Percentiles rank a stretch among this genome's conserved stretches.
These are phyloP conservation scores for Aspergillus homomorphus DNA, from an alignment of 495 filamentous ascomycete species.

Conservation along the genomic window DNA sequence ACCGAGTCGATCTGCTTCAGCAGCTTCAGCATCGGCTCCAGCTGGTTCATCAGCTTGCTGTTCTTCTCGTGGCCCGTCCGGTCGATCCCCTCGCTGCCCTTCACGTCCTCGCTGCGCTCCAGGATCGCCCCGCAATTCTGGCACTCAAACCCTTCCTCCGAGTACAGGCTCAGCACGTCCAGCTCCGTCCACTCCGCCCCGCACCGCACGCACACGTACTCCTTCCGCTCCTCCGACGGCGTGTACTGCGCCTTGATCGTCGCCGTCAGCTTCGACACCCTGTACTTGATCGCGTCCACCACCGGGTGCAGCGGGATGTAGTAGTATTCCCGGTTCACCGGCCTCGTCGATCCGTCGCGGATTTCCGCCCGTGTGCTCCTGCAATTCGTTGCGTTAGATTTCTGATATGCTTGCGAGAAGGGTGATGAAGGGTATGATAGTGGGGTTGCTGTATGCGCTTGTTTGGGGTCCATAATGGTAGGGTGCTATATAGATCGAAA, in stretches of 20 bases:
- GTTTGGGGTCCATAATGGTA: no score
- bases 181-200: slow-evolving; percentile 77
- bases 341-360: slow-evolving; percentile 74
- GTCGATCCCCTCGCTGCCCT: slow-evolving; percentile 53
- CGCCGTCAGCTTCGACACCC: slow-evolving; percentile 78
- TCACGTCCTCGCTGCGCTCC: slow-evolving; percentile 59
- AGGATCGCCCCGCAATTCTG: slow-evolving; percentile 74
- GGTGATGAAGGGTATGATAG: no score
- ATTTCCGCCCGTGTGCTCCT: slow-evolving; percentile 78
- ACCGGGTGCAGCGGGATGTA: slow-evolving; percentile 93
- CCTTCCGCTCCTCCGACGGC: slow-evolving; percentile 80
- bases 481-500: background rate
- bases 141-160: slow-evolving; percentile 70
- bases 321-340: slow-evolving; percentile 85
- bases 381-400: slow-evolving; percentile 13
- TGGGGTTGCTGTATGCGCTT: no score
- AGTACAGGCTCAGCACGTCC: slow-evolving; percentile 72
- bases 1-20: slow-evolving; percentile 81
- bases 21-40: slow-evolving; percentile 77
- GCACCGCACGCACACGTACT: slow-evolving; percentile 82
- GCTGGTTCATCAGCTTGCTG: slow-evolving; percentile 80
- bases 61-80: slow-evolving; percentile 80
- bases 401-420: background rate
- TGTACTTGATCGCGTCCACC: slow-evolving; percentile 95
- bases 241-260: slow-evolving; percentile 77